Base-by-base conservation (phyloP, 768 basidiomycete species). In the Daedalea quercina region DNA sequence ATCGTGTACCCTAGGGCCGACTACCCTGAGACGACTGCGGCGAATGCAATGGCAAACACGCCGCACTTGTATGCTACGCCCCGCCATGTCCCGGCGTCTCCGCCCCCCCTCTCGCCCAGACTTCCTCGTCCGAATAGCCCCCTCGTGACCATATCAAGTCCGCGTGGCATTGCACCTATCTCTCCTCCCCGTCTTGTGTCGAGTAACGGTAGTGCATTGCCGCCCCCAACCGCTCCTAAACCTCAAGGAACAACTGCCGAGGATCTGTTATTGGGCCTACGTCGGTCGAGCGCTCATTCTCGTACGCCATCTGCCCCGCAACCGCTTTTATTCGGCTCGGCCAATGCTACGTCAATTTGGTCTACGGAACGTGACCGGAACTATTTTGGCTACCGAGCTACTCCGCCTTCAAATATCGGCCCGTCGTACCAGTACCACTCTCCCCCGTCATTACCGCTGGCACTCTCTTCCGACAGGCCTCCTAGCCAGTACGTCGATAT, bases 1-100 rank as follows among this genome's bases (percentile, higher is more conserved):
- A 84, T 93, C 58, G 84, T 97, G 45, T 86, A 87, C 64, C 84
- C 81, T 31, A 77, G 80, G 82, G 83, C 51, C 23, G 69, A 57
- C 23, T 44, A 57, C 22, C 24, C 25, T 34, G 52, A 4, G 26
- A 17, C 43, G 19, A 20, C 19, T 40, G 24, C 23, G 3, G 8
- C 2, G 7, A 23, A 6, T 3, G 6, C 17, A n/a, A 12, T 17
- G 19, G 51, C 15, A 48, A 42, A 13, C 19, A 17, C 26, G n/a
- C 4, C 41, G 48, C 31, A 7, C 28, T 35, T 35, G 67, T 57
- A 52, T 62, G 60, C 55, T 22, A 63, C 65, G 3, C 64, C 61
- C 3, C 59, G 50, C n/a, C 40, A 60, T n/a, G 33, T 37, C 9
- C 31, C 41, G 20, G 17, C 52, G 3, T 19, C 51, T 13, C 24